These are phyloP conservation scores for Exophiala phaeomuriformis DNA, from an alignment of 2,329 filamentous ascomycete species.

Conservation along the genomic window DNA sequence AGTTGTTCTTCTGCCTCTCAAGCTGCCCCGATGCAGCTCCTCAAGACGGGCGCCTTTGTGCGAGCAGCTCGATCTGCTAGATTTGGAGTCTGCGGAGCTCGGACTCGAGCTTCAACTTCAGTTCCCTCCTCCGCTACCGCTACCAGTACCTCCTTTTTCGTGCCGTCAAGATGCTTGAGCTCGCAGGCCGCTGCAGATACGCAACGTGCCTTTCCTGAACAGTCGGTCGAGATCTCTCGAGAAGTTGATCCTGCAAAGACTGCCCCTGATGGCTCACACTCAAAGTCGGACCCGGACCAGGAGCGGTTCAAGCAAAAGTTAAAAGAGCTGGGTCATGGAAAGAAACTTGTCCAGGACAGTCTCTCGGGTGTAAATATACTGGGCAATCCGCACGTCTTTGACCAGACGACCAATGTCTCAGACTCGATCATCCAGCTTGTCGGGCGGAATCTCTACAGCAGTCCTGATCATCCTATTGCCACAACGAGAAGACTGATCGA, in stretches of 20 bases:
- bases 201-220: conserved; percentile 17
- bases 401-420: conserved; percentile 81
- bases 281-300: conserved; percentile 2
- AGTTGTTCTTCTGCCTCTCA: too few relatives aligned
- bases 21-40: conserved; percentile 22
- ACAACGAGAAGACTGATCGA: conserved; percentile 92
- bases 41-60: conserved; percentile 24
- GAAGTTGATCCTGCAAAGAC: conserved; percentile 24
- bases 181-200: conserved; percentile 9
- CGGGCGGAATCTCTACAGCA: conserved; percentile 75
- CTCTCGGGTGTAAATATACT: conserved; percentile 22
- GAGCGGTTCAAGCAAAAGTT: conserved; percentile 6
- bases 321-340: conserved; percentile 9
- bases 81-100: conserved; percentile 5
- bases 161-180: conserved; percentile 18
- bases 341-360: conserved; percentile 16
- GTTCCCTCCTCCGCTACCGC: too few relatives aligned
- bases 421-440: conserved; percentile 66
- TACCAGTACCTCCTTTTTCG: background rate
- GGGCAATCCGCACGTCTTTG: conserved; percentile 33
- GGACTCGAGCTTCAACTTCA: background rate
- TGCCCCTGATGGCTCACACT: background rate
- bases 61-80: conserved; percentile 19
- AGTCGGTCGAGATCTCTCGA: conserved; percentile 14
- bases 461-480: conserved; percentile 77